Conservation (phyloP, 441 rosid species). For the Heliophila coronopifolia region DNA sequence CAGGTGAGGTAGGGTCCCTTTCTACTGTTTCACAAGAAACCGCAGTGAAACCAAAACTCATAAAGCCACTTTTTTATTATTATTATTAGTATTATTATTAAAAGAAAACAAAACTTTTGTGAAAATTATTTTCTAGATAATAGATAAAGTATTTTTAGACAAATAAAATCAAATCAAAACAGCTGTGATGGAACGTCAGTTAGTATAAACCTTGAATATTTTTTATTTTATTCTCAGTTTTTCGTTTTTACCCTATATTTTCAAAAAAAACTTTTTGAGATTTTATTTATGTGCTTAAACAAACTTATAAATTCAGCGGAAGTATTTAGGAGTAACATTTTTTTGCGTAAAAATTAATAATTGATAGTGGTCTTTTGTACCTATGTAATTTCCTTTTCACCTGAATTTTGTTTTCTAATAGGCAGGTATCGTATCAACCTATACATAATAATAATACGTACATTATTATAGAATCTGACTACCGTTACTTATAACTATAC, state of each 20-base stretch:
- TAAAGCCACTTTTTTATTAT: neutral
- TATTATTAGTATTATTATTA: neutral
- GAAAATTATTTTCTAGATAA: neutral
- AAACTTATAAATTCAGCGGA: too few relatives aligned
- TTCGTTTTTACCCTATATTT: neutral
- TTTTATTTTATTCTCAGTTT: neutral
- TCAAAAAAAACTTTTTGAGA: too few relatives aligned
- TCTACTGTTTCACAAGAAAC: conserved; percentile 29
- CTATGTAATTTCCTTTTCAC: conserved; percentile 30
- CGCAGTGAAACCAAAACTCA: conserved; percentile 26
- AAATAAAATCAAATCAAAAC: neutral
- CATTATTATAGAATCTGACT: conserved; percentile 8
- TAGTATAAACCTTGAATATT: neutral
- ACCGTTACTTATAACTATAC: conserved; percentile 1
- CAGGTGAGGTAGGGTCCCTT: conserved; percentile 27
- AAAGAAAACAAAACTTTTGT: neutral
- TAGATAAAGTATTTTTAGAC: neutral
- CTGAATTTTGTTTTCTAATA: conserved; percentile 21
- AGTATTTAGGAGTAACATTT: too few relatives aligned
- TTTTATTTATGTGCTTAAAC: too few relatives aligned
- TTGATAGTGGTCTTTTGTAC: conserved; percentile 23
- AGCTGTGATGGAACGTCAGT: conserved; percentile 23
- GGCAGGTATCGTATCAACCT: conserved; percentile 2
- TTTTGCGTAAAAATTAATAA: neutral
- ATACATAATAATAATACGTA: too few relatives aligned